Evolutionary conservation across 805 yeast species (phyloP).

Genomic region (Tetrapisispora phaffii): DNA sequence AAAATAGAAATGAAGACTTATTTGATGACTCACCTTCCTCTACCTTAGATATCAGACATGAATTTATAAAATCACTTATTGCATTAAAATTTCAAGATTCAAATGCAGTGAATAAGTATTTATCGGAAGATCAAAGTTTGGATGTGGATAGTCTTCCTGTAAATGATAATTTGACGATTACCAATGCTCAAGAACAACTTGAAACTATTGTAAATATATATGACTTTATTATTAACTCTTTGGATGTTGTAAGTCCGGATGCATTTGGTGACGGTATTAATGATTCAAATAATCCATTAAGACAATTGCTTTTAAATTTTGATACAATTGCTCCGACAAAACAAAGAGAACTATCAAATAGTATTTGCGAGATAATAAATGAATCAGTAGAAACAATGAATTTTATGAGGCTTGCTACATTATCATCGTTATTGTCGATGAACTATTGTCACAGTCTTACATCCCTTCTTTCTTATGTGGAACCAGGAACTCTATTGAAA

Average conservation of each 20-base stretch:
- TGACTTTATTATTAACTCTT: conserved; percentile 17
- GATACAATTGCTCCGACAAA: conserved; percentile 37
- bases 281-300: conserved; percentile 46
- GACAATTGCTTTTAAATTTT: conserved; percentile 41
- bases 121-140: conserved; percentile 34
- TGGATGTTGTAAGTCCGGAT: conserved; percentile 24
- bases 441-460: conserved; percentile 33
- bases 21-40: conserved; percentile 43
- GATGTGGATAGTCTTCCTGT: conserved; percentile 27
- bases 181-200: conserved; percentile 25
- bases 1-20: conserved; percentile 37
- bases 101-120: conserved; percentile 25
- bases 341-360: conserved; percentile 37
- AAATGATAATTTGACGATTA: conserved; percentile 28
- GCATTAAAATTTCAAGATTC: conserved; percentile 32
- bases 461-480: conserved; percentile 36
- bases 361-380: conserved; percentile 26
- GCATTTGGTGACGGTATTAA: conserved; percentile 36
- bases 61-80: conserved; percentile 38
- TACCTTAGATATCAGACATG: conserved; percentile 41
- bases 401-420: conserved; percentile 36
- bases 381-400: conserved; percentile 35
- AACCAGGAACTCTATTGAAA: conserved; percentile 35
- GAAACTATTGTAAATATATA: conserved; percentile 27
- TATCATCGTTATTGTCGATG: conserved; percentile 42